These are phyloP conservation scores for Ceratocystiopsis minuta DNA, from an alignment of 2,329 filamentous ascomycete genomes.

Conservation along the genomic window DNA sequence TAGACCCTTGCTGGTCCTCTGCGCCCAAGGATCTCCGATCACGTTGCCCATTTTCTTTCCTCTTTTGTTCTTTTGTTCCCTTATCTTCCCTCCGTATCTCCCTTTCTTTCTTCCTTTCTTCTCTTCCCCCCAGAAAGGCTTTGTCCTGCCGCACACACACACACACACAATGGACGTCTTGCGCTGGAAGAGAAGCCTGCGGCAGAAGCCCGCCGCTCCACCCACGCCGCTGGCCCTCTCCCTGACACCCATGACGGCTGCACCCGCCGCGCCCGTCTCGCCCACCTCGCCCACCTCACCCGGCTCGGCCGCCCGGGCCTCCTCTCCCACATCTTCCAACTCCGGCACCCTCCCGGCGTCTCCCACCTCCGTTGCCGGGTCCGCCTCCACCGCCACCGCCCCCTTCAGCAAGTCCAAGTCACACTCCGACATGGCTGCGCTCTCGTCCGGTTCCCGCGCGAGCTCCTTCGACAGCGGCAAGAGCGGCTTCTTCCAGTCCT, in stretches of 20 bases:
- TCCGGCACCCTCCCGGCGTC: too few species aligned
- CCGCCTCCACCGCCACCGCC: background rate
- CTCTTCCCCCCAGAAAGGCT: background rate
- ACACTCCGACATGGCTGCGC: conserved; percentile 7
- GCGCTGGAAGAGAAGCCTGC: conserved; percentile 4
- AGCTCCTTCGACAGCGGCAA: conserved; percentile 11
- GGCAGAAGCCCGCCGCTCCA: background rate
- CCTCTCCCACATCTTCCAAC: too few species aligned
- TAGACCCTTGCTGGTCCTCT: too few species aligned
- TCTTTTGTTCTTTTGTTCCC: too few species aligned
- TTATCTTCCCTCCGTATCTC: too few species aligned
- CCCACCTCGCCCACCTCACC: background rate
- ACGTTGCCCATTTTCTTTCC: too few species aligned
- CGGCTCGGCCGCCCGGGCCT: background rate
- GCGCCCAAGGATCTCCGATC: too few species aligned
- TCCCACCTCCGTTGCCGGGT: background rate
- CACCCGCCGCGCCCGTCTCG: too few species aligned
- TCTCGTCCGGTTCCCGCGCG: conserved; percentile 9
- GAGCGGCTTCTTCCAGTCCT: conserved; percentile 11
- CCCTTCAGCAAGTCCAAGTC: conserved; percentile 5
- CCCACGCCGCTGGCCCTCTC: conserved; percentile 2
- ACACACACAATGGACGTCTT: conserved; percentile 7
- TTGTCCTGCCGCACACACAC: background rate
- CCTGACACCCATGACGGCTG: background rate
- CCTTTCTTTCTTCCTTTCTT: background rate